phyloP scores from a whole-genome alignment of 1,284 basidiomycete genomes.

The Irpex lacteus region DNA sequence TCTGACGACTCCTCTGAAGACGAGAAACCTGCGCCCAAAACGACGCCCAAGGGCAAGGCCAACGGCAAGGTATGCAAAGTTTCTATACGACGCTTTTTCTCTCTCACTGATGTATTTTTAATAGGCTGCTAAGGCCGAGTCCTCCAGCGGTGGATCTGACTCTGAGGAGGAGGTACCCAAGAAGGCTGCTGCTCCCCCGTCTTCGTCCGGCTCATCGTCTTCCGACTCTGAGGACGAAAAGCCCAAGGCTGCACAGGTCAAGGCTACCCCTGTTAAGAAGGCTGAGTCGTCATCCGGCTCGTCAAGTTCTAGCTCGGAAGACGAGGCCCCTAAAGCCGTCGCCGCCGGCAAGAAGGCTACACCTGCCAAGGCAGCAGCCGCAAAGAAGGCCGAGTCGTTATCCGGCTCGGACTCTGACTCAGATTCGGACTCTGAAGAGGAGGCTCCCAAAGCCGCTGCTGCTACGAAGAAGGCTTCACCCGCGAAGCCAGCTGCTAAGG shows the following conservation, averaged over 20 bases:
- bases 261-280: constrained; percentile 28
- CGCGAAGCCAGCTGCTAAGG: constrained; percentile 26
- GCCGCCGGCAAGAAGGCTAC: constrained; percentile 30
- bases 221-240: constrained; percentile 32
- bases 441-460: constrained; percentile 15
- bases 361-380: constrained; percentile 10
- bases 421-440: constrained; percentile 8
- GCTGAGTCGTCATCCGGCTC: constrained; percentile 21
- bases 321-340: constrained; percentile 28
- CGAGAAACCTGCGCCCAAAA: constrained; percentile 20
- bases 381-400: constrained; percentile 13
- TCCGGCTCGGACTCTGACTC: constrained; percentile 8
- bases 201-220: constrained; percentile 7
- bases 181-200: constrained; percentile 12
- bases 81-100: neutral
- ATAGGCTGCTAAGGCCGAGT: constrained; percentile 10
- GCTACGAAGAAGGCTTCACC: constrained; percentile 15
- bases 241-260: constrained; percentile 37
- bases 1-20: constrained; percentile 18
- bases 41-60: constrained; percentile 16
- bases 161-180: constrained; percentile 8
- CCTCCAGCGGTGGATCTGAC: constrained; percentile 12
- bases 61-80: constrained; percentile 20
- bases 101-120: neutral
- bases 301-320: constrained; percentile 21